Base-by-base conservation (phyloP, 208 protist species). In the Trypanosoma platydactyli region DNA sequence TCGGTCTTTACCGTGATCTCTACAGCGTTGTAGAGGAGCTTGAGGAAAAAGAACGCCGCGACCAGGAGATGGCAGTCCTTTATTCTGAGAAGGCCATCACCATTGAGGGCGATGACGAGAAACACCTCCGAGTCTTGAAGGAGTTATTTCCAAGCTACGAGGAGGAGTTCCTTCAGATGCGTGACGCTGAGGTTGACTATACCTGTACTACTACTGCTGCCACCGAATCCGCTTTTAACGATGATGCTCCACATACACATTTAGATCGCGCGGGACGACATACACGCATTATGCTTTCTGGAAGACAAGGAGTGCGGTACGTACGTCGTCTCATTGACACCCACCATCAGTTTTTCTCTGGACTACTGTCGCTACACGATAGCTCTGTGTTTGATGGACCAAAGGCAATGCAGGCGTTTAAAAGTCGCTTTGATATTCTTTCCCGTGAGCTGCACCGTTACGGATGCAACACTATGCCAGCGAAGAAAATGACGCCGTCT, bases 91-190 rank as follows among this genome's bases (percentile, higher is more conserved):
- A 97, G 70, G 79, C 79, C 15, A 73, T 90, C 40, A 77, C 80
- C 11, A 94, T 98, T 63, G 91, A 98, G 61, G 88, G 84, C 6
- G 93, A 97, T 48, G 95, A 98, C 67, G 96, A 97, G 65, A 83
- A 84, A 38, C 79, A 91, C 30, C 77, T 97, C 59, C 81, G 89
- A 18, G 80, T 86, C 63, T 76, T 98, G 53, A 82, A 91, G 38
- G 68, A 88, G 40, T 72, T 98, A 22, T 98, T 98, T 71, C 97
- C 97, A 5, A 94, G 80, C 71, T 99, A 97, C 66, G 81, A 94
- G 29, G 77, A 92, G 33, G 92, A 97, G 45, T 98, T 97, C 67
- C 65, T 81, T 46, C 71, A 79, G 33, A 80, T 71, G 41, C 77
- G 64, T 35, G 57, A 71, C 40, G 62, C 58, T n/a, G 67, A 64